Base-by-base conservation (phyloP, 306 rosid species). In the Lagenaria siceraria region DNA sequence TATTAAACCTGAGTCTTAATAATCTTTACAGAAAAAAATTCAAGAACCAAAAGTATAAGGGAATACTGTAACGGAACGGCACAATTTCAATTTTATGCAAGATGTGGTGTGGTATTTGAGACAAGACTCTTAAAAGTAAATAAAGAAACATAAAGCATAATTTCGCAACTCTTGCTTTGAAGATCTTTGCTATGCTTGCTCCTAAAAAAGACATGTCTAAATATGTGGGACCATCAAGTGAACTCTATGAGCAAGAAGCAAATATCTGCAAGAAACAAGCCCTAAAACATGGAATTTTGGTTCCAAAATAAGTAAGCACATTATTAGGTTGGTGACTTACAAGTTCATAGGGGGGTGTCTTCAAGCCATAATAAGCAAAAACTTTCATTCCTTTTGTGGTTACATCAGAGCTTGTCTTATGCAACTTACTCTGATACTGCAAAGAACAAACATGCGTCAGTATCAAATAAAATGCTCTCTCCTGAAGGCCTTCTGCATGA, bases 311-410 rank as follows among this genome's bases (percentile, higher is more conserved):
- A 42, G 54, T 6, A 2, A 6, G 56, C 36, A 70, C 75, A 70
- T 10, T 6, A 42, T 15, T 42, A 24, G 53, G 19, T 56, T 71
- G 74, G 55, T 76, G 29, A 85, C 97, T 90, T 79, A 95, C 97
- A 80, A 87, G 91, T 80, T 87, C 87, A 82, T 87, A 95, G 36
- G 97, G 97, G 17, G 97, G 99, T 29, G 89, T 86, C 91, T 82
- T 92, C 89, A 92, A 84, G 84, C 97, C 93, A 81, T 92, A 87
- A 85, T 88, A 92, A 79, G 90, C 86, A 51, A 76, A 78, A 72
- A 88, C 82, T 77, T 84, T 86, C 49, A 81, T 83, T 84, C 87
- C 83, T 80, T 89, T 81, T 46, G 78, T 64, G 43, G 83, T 77
- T 64, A 62, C 52, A 76, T 78, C 75, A 43, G 78, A 78, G 82